A percentile compares a stretch with the other conserved stretches of the same genome.
Evolutionary conservation across 1,139 yeast genomes (phyloP).

Genomic region (Petasospora fabianii): DNA sequence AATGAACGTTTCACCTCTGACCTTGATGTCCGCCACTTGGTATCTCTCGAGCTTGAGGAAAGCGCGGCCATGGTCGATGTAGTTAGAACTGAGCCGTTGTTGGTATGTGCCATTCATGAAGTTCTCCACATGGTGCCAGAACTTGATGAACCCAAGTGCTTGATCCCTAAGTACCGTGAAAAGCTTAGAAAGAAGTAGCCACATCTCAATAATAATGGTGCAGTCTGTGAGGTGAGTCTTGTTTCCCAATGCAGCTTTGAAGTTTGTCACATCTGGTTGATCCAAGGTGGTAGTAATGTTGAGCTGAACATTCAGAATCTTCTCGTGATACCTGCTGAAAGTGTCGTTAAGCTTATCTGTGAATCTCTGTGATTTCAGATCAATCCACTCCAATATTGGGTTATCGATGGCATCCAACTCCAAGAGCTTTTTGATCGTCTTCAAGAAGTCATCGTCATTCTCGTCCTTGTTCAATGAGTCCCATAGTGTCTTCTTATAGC

Average conservation of each 20-base stretch:
- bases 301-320: constrained; percentile 34
- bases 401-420: constrained; percentile 58
- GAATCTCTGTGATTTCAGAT: constrained; percentile 41
- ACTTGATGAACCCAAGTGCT: constrained; percentile 34
- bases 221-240: constrained; percentile 38
- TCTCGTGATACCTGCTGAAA: constrained; percentile 29
- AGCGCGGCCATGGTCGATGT: constrained; percentile 25
- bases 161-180: constrained; percentile 33
- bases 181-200: constrained; percentile 46
- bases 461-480: constrained; percentile 43
- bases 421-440: constrained; percentile 53
- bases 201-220: constrained; percentile 48
- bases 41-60: constrained; percentile 35
- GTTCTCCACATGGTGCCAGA: constrained; percentile 45
- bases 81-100: constrained; percentile 27
- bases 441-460: constrained; percentile 47
- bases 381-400: constrained; percentile 63
- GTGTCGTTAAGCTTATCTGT: constrained; percentile 36
- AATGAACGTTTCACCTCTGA: constrained; percentile 35
- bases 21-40: constrained; percentile 36
- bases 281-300: constrained; percentile 30
- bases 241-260: constrained; percentile 17
- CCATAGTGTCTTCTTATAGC: constrained; percentile 64
- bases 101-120: constrained; percentile 45
- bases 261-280: constrained; percentile 26